Base-by-base conservation (phyloP, 2,329 filamentous ascomycete species). In the Macroventuria anomochaeta region DNA sequence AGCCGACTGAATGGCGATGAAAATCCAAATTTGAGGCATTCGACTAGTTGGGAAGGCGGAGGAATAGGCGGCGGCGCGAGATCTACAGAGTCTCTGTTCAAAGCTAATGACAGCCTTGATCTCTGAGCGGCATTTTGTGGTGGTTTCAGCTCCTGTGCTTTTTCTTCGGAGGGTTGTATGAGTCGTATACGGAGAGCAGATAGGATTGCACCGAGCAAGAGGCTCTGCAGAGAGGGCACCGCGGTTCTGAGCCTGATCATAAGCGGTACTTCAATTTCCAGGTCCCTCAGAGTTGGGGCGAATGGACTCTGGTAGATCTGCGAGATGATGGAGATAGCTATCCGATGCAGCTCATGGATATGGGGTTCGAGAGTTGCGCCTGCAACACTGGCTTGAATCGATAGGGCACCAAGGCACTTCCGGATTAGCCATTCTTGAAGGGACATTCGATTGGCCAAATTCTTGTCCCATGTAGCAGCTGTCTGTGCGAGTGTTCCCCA, bases 1-100 rank as follows among this genome's bases (percentile, higher is more conserved):
- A 86, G 81, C 5, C 91, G 86, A 62, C 90, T 93, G 46, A 81
- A 86, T 2, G 83, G 72, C 3, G 91, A 90, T 48, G 89, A 86
- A 42, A 99, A 87, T 0, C 92, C 95, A 38, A 87, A 85, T 56
- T 91, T 87, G 11, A 99, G 81, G 68, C 91, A 96, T 58, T 90
- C 88, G n/a, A 95, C 82, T n/a, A 99, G 76, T 13, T 85, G 77
- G 2, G 89, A 86, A 17, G 90, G 89, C 3, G 87, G 83, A 71
- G 75, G 40, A 7, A 74, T 59, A 2, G 65, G 57, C 17, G 75
- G 72, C 39, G 76, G 59, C 10, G 70, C 61, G 5, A 72, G 62
- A 12, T 74, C 60, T 18, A 69, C 64, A 6, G 70, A 67, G 8
- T 68, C 61, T 50, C 69, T 65, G 29, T 61, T 69, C 26, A 69